phyloP scores from a whole-genome alignment of 1,284 basidiomycete genomes.

The Cutaneotrichosporon curvatum region DNA sequence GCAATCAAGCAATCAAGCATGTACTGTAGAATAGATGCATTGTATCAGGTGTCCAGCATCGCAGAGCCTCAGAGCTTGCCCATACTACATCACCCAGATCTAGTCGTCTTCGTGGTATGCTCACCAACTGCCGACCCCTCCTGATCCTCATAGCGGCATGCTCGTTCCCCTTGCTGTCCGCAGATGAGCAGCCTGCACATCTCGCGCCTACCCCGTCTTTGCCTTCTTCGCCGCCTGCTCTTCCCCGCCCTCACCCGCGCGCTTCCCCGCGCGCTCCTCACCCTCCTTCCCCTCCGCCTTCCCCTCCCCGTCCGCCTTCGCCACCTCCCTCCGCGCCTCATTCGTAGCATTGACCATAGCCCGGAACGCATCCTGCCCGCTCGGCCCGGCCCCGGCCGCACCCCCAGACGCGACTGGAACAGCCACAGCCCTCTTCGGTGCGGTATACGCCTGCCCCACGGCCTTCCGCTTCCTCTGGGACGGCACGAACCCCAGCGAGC shows the following conservation, averaged over 20 bases:
- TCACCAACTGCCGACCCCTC: no score
- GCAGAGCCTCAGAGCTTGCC: no score
- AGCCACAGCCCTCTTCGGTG: conserved; percentile 19
- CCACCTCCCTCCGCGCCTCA: conserved; percentile 25
- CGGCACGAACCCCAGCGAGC: conserved; percentile 26
- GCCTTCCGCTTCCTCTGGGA: conserved; percentile 24
- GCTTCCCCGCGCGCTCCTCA: conserved; percentile 14
- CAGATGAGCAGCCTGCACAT: no score
- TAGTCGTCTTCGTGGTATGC: no score
- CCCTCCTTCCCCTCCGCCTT: conserved; percentile 8
- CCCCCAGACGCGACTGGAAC: conserved; percentile 12
- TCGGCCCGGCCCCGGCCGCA: neutral
- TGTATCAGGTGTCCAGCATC: no score
- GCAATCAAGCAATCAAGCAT: no score
- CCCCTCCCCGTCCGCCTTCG: conserved; percentile 2
- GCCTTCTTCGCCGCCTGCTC: conserved; percentile 8
- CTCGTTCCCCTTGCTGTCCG: no score
- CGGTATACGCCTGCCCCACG: conserved; percentile 28
- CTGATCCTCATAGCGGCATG: no score
- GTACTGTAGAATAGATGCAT: no score
- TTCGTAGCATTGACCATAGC: conserved; percentile 39
- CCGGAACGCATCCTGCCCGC: conserved; percentile 37
- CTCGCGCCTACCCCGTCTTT: neutral
- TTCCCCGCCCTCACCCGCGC: conserved; percentile 12
- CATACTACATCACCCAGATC: no score